Percentiles rank a stretch among this genome's conserved stretches.
phyloP scores from a whole-genome alignment of 805 yeast genomes.

The Yarrowia bubula region DNA sequence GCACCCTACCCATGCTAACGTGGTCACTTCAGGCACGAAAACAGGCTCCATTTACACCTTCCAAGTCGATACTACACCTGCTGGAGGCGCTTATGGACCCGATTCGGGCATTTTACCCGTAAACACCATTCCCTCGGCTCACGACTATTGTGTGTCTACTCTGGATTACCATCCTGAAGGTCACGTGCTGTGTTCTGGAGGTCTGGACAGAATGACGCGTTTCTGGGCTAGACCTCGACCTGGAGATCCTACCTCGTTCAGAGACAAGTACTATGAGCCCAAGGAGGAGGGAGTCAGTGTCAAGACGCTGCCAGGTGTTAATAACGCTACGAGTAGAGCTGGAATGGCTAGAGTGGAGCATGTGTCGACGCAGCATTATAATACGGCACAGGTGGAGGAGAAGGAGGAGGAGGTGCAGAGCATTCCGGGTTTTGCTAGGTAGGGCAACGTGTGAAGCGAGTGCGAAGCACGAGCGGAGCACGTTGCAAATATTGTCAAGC shows the following conservation, averaged over 20 bases:
- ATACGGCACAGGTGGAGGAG: slow-evolving; percentile 10
- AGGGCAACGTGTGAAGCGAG: not conserved
- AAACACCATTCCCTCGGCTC: slow-evolving; percentile 76
- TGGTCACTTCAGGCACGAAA: slow-evolving; percentile 81
- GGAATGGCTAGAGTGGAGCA: slow-evolving; percentile 21
- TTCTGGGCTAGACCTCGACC: slow-evolving; percentile 96
- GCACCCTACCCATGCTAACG: slow-evolving; percentile 84
- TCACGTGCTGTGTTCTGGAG: slow-evolving; percentile 85
- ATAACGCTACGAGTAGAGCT: slow-evolving; percentile 20
- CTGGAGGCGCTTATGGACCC: slow-evolving; percentile 32
- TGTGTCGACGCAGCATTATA: slow-evolving; percentile 10
- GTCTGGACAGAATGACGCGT: slow-evolving; percentile 87
- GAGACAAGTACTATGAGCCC: slow-evolving; percentile 72
- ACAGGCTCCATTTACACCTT: slow-evolving; percentile 86
- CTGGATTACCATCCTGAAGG: slow-evolving; percentile 93
- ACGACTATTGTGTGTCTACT: slow-evolving; percentile 87
- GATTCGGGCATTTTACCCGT: slow-evolving; percentile 38
- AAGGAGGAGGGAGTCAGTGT: slow-evolving; percentile 42
- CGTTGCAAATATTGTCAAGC: too few species aligned
- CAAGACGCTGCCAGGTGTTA: slow-evolving; percentile 21
- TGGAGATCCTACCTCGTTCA: slow-evolving; percentile 76
- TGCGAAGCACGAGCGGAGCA: not conserved
- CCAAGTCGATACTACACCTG: slow-evolving; percentile 48
- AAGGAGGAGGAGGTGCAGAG: not conserved
- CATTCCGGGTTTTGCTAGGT: slow-evolving; percentile 15